Base-by-base conservation (phyloP, 2,329 filamentous ascomycete species). In the Rasamsonia emersonii region DNA sequence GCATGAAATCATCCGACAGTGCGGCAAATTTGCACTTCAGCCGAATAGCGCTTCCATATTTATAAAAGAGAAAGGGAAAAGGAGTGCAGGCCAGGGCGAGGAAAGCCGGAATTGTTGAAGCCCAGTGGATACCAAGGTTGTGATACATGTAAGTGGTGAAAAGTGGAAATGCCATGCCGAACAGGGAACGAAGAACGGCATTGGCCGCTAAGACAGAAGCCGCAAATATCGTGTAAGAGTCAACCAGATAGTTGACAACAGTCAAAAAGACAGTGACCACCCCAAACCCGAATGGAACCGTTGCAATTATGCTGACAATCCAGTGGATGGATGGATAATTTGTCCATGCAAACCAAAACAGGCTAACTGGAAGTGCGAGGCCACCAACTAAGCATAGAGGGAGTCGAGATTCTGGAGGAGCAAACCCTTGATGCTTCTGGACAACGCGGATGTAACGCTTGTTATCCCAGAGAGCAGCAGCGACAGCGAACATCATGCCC, bases 271-370 rank as follows among this genome's bases (percentile, higher is more conserved):
- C 44, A 5, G 56, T 39, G 9, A 58, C 47, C 31, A 55, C 49
- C 3, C 55, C 55, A 24, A 56, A 56, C 4, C 55, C 56, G 31
- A 60, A 53, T 3, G 51, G 44, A 2, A 40, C 45, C 3, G 41
- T 40, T 7, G 43, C 50, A 9, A 57, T 44, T 24, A 55, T 52
- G 21, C 40, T 43, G 9, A 51, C 46, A 15, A 54, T 51, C 54
- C 53, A 56, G 35, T 51, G 50, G 14, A 53, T 42, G 20, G 32
- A 39, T 48, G 65, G 54, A 30, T 53, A 62, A 28, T 67, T 65
- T 0, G 70, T 70, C 70, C 70, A 73, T 2, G 67, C 69, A 30
- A 73, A 67, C 64, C 66, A 70, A 49, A 73, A 70, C 5, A 73
- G 54, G 7, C 67, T 63, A 28, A 71, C 51, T 0, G 72, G 70